Base-by-base conservation (phyloP, 1,139 yeast genomes). In the Arxiozyma slooffiae region DNA sequence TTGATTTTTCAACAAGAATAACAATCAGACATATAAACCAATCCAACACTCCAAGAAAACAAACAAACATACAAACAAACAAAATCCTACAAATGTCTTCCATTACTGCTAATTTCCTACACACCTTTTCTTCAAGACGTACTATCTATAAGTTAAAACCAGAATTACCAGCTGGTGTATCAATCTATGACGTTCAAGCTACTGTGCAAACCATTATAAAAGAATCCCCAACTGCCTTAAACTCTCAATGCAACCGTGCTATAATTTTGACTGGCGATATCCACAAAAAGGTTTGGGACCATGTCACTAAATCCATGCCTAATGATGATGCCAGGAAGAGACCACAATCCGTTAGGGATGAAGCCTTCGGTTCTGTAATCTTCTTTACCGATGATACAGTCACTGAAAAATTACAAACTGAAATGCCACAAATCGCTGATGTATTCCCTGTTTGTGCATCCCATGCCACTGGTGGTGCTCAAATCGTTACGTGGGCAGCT, bases 391-490 rank as follows among this genome's bases (percentile, higher is more conserved):
- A 74, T 55, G 61, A 65, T 46, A 59, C 58, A 11, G 62, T 68
- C 49, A 62, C 73, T 49, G 67, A 71, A 54, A 59, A 60, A 47
- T 58, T 72, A 57, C 72, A 73, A 65, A 67, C 63, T 43, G 62
- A 67, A 50, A 73, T 71, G 62, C 70, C 76, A 47, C 61, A 60
- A 18, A 73, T 63, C 62, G 70, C 72, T 21, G 70, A 67, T 50
- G 65, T 64, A 53, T 72, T 75, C 71, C 76, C 74, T 54, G 62
- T 63, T 50, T 74, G 72, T 59, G 76, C 76, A 26, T 64, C 70
- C 47, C 73, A 74, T 55, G 61, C 75, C 47, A 67, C 71, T 52
- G 79, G 78, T 62, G 71, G 74, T 48, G 76, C 75, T 49, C 77
- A 73, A 63, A 69, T 72, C 48, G 61, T 65, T 55, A 60, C 72